These are phyloP conservation scores for Mariannaea elegans DNA, from an alignment of 2,329 filamentous ascomycete genomes.

Conservation along the genomic window DNA sequence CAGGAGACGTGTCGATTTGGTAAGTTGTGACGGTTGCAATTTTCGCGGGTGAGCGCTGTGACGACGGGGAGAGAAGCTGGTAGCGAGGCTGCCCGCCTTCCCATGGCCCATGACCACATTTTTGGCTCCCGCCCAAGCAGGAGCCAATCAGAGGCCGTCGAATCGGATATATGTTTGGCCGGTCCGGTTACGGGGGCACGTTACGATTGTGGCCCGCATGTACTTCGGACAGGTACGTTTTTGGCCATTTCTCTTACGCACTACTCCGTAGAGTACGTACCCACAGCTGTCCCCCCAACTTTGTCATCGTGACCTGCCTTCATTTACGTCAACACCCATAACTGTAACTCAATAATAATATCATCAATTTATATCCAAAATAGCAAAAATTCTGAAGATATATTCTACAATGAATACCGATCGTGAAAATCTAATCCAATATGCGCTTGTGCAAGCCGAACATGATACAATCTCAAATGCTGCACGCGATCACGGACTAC, in stretches of 20 bases:
- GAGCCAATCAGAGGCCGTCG: conserved; percentile 26
- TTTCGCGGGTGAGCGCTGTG: conserved; percentile 36
- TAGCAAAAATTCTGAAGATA: too few species aligned
- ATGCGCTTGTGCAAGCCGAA: neutral
- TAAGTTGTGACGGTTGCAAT: conserved; percentile 26
- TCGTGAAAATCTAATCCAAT: neutral
- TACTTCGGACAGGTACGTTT: too few species aligned
- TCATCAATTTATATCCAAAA: too few species aligned
- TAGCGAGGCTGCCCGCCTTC: conserved; percentile 44
- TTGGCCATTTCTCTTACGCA: too few species aligned
- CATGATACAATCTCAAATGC: neutral
- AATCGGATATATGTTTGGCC: conserved; percentile 35
- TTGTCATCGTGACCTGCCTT: too few species aligned
- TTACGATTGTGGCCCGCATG: too few species aligned
- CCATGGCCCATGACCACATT: conserved; percentile 44
- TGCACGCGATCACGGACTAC: neutral
- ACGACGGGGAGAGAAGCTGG: conserved; percentile 31
- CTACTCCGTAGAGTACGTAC: too few species aligned
- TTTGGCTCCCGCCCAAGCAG: conserved; percentile 21
- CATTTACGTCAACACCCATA: too few species aligned
- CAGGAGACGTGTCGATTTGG: conserved; percentile 20
- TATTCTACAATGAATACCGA: neutral
- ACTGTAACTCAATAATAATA: too few species aligned
- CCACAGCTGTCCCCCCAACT: too few species aligned
- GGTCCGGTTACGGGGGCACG: conserved; percentile 23